A percentile compares a stretch with the other conserved stretches of the same genome.
These are phyloP conservation scores for Aspergillus sclerotiicarbonarius DNA, from an alignment of 495 filamentous ascomycete genomes.

Conservation along the genomic window DNA sequence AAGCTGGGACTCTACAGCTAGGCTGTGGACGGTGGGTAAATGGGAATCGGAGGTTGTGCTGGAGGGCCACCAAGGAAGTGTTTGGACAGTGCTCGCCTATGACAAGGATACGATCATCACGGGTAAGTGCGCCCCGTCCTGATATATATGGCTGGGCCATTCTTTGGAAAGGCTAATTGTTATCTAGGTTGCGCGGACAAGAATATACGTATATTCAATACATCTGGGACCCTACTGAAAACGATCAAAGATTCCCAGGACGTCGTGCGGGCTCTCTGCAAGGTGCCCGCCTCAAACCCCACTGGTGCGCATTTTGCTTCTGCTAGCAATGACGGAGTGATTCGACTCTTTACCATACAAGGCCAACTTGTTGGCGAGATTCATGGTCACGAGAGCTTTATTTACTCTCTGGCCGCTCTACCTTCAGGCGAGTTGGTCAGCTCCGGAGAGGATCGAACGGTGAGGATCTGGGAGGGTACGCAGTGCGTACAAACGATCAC, in stretches of 20 bases:
- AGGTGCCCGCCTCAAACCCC: conserved; percentile 70
- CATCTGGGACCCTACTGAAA: conserved; percentile 59
- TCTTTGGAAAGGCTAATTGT: conserved; percentile 8
- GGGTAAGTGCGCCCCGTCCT: conserved; percentile 46
- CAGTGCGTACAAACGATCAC: conserved; percentile 94
- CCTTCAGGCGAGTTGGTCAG: conserved; percentile 88
- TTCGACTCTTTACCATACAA: conserved; percentile 78
- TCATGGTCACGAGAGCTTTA: conserved; percentile 89
- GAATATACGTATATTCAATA: conserved; percentile 77
- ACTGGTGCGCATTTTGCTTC: conserved; percentile 86
- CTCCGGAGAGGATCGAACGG: conserved; percentile 88
- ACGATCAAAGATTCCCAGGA: conserved; percentile 71
- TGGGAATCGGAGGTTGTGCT: conserved; percentile 74
- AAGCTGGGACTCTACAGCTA: conserved; percentile 89
- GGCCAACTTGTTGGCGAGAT: conserved; percentile 72
- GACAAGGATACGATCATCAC: conserved; percentile 81
- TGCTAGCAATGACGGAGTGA: conserved; percentile 82
- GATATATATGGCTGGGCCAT: not conserved
- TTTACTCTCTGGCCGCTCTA: conserved; percentile 78
- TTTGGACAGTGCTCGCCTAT: conserved; percentile 88
- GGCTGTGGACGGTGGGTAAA: conserved; percentile 71
- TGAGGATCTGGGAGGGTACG: conserved; percentile 78
- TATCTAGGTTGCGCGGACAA: conserved; percentile 75
- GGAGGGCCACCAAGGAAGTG: conserved; percentile 72
- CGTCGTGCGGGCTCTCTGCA: conserved; percentile 83